These are phyloP conservation scores for Penicillium daleae DNA, from an alignment of 495 filamentous ascomycete genomes.

Conservation along the genomic window DNA sequence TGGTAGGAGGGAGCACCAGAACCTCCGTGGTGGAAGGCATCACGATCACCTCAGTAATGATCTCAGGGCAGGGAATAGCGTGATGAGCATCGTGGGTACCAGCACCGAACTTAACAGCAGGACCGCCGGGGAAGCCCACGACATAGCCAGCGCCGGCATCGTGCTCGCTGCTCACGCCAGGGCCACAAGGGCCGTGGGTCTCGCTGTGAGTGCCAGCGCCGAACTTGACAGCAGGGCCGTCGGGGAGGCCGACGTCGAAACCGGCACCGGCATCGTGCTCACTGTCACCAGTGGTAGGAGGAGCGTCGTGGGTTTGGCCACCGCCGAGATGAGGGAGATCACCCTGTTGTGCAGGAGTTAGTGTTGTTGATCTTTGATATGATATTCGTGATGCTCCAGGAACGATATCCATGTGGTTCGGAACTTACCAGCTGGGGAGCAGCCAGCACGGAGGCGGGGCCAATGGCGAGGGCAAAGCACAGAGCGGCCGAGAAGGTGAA, in stretches of 20 bases:
- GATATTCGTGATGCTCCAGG: not conserved
- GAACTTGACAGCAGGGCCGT: constrained; percentile 30
- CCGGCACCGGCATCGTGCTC: constrained; percentile 35
- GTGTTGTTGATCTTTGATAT: not conserved
- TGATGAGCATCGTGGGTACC: constrained; percentile 28
- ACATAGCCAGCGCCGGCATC: constrained; percentile 26
- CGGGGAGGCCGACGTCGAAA: constrained; percentile 35
- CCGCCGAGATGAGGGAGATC: constrained; percentile 21
- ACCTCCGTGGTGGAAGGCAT: constrained; percentile 2
- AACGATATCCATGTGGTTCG: constrained; percentile 17
- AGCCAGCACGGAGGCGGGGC: constrained; percentile 39
- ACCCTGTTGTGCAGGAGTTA: constrained; percentile 13
- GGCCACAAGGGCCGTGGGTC: constrained; percentile 27
- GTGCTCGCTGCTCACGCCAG: constrained; percentile 22
- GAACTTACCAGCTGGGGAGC: constrained; percentile 33
- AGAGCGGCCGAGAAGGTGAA: constrained; percentile 41
- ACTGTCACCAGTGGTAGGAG: constrained; percentile 28
- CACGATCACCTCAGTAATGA: constrained; percentile 9
- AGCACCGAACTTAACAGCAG: constrained; percentile 25
- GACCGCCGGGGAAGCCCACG: constrained; percentile 41
- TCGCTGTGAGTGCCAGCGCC: constrained; percentile 24
- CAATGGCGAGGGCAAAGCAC: constrained; percentile 41
- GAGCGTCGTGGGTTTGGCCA: constrained; percentile 8
- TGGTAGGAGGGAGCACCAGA: constrained; percentile 7
- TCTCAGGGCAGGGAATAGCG: constrained; percentile 28